Evolutionary conservation across 441 rosid species (phyloP), one percentile per base, ranked within the genome.

Genomic region (Adansonia rubrostipa): DNA sequence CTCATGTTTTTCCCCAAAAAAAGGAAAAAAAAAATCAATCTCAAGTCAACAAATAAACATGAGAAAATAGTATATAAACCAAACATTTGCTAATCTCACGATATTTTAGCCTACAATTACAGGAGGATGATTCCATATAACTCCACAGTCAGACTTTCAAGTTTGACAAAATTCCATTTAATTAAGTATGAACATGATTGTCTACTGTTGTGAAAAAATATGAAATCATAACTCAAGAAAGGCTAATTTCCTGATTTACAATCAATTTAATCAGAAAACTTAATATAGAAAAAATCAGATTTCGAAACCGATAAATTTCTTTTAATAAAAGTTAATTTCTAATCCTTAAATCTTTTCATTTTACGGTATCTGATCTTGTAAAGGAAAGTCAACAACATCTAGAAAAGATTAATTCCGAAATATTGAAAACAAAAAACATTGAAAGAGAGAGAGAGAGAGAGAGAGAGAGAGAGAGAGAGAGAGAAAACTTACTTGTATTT

Each of bases 401-500:
- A 62, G 9, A 28, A 56, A 28, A 33, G 65, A 36, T 53, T 20
- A 13, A 28, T 53, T 71, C 66, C 9, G 72, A 65, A 63, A 60
- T 62, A 53, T 61, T 50, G 3, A 54, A 3, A 36, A 44, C 1
- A 5, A 22, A 42, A 48, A 42, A 36, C 42, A 36, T 6, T 1
- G 42, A 36, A 2, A 36, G 42, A 36, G 42, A 36, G 42, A 36
- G 42, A 28, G 36, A 28, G 36, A 28, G 36, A 28, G 36, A 28
- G 36, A 28, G 36, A 28, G 36, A 28, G 36, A 36, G 42, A 36
- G 40, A 36, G 40, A 36, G 42, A 36, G 42, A 36, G 42, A 36
- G 5, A 79, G 47, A 64, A 3, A 64, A 64, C 69, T 64, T 36
- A 64, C 69, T 64, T 64, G 69, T 64, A 64, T 87, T 85, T 91